Percentiles rank a stretch among this genome's conserved stretches.
phyloP scores from a whole-genome alignment of 2,329 filamentous ascomycete genomes.

The Aspergillus alliaceus region DNA sequence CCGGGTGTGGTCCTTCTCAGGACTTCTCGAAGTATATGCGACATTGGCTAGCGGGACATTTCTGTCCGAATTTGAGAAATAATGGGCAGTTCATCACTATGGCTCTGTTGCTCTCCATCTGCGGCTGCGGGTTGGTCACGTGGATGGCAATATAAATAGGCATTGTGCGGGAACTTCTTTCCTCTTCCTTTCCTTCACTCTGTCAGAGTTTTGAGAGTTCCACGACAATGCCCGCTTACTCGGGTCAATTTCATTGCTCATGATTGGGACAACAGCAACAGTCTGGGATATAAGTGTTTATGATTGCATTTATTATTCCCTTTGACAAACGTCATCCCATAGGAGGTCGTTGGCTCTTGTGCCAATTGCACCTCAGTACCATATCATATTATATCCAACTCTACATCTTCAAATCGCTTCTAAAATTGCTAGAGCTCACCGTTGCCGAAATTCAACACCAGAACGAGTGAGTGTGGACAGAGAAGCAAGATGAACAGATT shows the following conservation, averaged over 20 bases:
- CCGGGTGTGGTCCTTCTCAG: constrained; percentile 24
- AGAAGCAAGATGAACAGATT: constrained; percentile 54
- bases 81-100: neutral
- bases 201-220: too few species aligned
- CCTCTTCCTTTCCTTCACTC: neutral
- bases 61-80: neutral
- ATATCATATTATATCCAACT: too few species aligned
- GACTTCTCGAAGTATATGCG: constrained; percentile 28
- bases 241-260: neutral
- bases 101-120: constrained; percentile 3
- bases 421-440: constrained; percentile 58
- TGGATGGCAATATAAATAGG: constrained; percentile 16
- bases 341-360: neutral
- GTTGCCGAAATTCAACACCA: constrained; percentile 48
- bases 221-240: neutral
- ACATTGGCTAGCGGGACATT: constrained; percentile 22
- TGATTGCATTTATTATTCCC: neutral
- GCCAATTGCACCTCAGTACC: too few species aligned
- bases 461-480: constrained; percentile 58
- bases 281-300: neutral
- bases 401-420: too few species aligned
- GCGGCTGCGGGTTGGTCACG: constrained; percentile 15
- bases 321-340: too few species aligned
- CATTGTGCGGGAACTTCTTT: neutral
- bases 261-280: neutral